Percentiles rank a stretch among this genome's conserved stretches.
Conservation (phyloP, 768 basidiomycete genomes). For the Fomitopsis pulvina region DNA sequence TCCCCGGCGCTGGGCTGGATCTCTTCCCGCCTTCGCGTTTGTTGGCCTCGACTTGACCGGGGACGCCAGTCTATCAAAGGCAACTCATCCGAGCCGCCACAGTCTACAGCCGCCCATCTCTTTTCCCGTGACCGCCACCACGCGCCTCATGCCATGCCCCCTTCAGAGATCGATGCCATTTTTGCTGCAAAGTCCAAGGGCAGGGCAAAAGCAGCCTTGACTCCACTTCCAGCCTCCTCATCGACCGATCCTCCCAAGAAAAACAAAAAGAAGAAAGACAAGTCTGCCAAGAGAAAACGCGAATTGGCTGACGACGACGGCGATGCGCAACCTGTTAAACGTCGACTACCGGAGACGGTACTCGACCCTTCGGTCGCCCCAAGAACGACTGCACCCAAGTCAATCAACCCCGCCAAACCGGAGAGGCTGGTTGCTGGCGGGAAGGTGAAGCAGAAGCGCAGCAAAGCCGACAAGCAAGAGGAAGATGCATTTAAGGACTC, state of each 20-base stretch:
- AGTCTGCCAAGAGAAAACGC: constrained; percentile 21
- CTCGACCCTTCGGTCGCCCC: constrained; percentile 50
- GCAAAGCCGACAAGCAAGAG: constrained; percentile 26
- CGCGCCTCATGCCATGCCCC: constrained; percentile 28
- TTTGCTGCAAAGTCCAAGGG: constrained; percentile 45
- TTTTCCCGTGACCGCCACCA: background rate
- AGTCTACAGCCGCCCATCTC: constrained; percentile 4
- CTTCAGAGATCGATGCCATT: constrained; percentile 84
- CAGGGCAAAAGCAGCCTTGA: constrained; percentile 4
- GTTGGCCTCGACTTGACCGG: background rate
- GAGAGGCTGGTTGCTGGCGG: constrained; percentile 5
- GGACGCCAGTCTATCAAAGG: background rate
- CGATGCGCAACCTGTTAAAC: constrained; percentile 19
- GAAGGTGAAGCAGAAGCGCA: constrained; percentile 17
- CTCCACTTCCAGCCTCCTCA: constrained; percentile 24
- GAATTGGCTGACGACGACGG: constrained; percentile 4
- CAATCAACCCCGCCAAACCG: constrained; percentile 29
- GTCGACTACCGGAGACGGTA: constrained; percentile 49
- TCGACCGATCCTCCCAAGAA: constrained; percentile 17
- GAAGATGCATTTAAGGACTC: constrained; percentile 65
- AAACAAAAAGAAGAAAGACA: constrained; percentile 41
- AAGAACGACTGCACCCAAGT: constrained; percentile 10
- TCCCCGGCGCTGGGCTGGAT: background rate
- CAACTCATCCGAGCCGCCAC: background rate
- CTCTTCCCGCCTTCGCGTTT: background rate